Percentiles rank a stretch among this genome's conserved stretches.
These are phyloP conservation scores for Fraxinus xanthoxyloides DNA, from an alignment of 305 asterid genomes.

Conservation along the genomic window DNA sequence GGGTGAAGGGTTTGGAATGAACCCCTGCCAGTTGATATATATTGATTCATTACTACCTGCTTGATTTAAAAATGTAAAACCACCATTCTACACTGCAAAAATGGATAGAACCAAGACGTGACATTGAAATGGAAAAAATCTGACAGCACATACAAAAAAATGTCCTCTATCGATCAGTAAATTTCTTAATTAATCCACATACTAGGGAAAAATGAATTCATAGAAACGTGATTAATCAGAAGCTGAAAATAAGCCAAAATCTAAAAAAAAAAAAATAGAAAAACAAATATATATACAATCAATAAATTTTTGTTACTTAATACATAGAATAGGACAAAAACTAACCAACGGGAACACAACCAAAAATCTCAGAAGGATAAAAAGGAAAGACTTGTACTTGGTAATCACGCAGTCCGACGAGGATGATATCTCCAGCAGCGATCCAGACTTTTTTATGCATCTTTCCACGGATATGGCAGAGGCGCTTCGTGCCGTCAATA, in stretches of 20 bases:
- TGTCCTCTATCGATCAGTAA: not conserved
- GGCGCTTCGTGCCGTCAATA: conserved; percentile 80
- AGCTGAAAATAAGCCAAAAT: not conserved
- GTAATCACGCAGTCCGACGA: conserved; percentile 93
- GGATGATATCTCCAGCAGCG: conserved; percentile 91
- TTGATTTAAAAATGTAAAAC: not conserved
- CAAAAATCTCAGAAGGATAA: not conserved
- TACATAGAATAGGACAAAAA: not conserved
- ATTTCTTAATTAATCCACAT: not conserved
- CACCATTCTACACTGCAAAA: not conserved
- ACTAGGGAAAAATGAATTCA: not conserved
- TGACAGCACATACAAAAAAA: not conserved
- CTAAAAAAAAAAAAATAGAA: not conserved
- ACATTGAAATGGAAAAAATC: not conserved
- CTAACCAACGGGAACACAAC: not conserved
- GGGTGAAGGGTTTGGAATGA: not conserved
- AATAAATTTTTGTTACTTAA: not conserved
- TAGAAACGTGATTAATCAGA: not conserved
- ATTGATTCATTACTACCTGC: not conserved
- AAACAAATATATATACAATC: not conserved
- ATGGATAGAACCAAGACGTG: not conserved
- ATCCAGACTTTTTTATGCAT: conserved; percentile 98
- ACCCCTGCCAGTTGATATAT: not conserved
- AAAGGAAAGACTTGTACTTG: conserved; percentile 42
- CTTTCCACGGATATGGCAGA: conserved; percentile 91